These are phyloP conservation scores for Ophiocordyceps polyrhachis-furcata DNA, from an alignment of 2,329 filamentous ascomycete genomes.

Conservation along the genomic window DNA sequence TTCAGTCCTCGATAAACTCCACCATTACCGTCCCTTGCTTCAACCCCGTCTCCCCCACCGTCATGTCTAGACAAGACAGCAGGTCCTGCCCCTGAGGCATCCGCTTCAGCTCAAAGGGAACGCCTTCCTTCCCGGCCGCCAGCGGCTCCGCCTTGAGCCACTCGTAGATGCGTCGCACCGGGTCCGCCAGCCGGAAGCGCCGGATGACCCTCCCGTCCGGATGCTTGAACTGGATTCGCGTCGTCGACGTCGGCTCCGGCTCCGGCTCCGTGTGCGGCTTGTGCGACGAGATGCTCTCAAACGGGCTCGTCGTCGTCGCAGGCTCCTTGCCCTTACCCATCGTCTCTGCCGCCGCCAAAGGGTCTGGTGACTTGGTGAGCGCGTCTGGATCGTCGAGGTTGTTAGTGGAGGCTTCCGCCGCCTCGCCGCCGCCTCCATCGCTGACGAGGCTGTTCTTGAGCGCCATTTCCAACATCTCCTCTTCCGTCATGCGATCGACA, in stretches of 20 bases:
- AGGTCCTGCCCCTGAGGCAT: slow-evolving; percentile 67
- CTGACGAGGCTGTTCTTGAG: slow-evolving; percentile 65
- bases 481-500: slow-evolving; percentile 80
- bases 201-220: slow-evolving; percentile 71
- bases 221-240: slow-evolving; percentile 83
- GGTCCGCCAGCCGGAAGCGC: slow-evolving; percentile 60
- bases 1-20: slow-evolving; percentile 37
- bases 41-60: slow-evolving; percentile 63
- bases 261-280: slow-evolving; percentile 64
- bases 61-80: slow-evolving; percentile 53
- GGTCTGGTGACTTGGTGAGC: slow-evolving; percentile 48
- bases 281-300: slow-evolving; percentile 52
- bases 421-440: slow-evolving; percentile 7
- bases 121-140: slow-evolving; percentile 51
- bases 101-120: slow-evolving; percentile 72
- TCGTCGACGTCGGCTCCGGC: slow-evolving; percentile 50
- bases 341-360: slow-evolving; percentile 12
- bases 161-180: slow-evolving; percentile 73
- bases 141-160: slow-evolving; percentile 85
- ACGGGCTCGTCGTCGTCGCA: slow-evolving; percentile 25
- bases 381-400: slow-evolving; percentile 70
- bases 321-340: slow-evolving; percentile 35
- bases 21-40: slow-evolving; percentile 95
- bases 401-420: slow-evolving; percentile 18
- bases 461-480: slow-evolving; percentile 92